phyloP scores from a whole-genome alignment of 306 rosid species.

The Ochetophila trinervis region DNA sequence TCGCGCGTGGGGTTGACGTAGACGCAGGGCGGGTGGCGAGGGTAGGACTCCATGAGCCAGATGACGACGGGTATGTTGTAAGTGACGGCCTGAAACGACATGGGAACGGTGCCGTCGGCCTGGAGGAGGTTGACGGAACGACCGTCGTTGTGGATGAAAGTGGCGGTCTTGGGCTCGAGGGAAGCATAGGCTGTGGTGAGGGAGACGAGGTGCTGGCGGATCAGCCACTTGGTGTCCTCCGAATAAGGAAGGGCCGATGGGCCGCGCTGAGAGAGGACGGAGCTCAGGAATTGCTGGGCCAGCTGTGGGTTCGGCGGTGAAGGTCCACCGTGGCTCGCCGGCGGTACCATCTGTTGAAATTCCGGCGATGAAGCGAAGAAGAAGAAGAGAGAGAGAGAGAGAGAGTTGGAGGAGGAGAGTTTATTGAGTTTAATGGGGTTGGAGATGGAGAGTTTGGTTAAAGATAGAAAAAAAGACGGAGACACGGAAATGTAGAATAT shows the following conservation, averaged over 20 bases:
- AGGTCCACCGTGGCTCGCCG: constrained; percentile 32
- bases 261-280: constrained; percentile 96
- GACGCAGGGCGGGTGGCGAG: constrained; percentile 82
- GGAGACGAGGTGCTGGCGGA: constrained; percentile 78
- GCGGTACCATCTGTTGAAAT: constrained; percentile 37
- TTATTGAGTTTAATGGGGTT: too few species aligned
- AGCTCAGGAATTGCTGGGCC: constrained; percentile 69
- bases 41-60: constrained; percentile 95
- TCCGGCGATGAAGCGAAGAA: too few species aligned
- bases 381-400: too few species aligned
- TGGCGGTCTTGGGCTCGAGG: constrained; percentile 77
- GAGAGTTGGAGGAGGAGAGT: too few species aligned
- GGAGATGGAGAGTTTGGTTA: too few species aligned
- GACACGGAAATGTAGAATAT: too few species aligned
- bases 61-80: constrained; percentile 86
- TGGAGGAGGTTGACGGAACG: constrained; percentile 89
- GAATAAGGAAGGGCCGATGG: constrained; percentile 85
- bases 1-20: constrained; percentile 92
- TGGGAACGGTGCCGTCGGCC: constrained; percentile 85
- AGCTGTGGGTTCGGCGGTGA: constrained; percentile 42
- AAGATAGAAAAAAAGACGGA: too few species aligned
- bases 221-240: constrained; percentile 83
- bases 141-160: constrained; percentile 92
- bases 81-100: constrained; percentile 62
- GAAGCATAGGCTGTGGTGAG: constrained; percentile 61